Evolutionary conservation across 768 basidiomycete species (phyloP), one percentile per base, ranked within the genome.

Genomic region (Goffeauzyma gilvescens): DNA sequence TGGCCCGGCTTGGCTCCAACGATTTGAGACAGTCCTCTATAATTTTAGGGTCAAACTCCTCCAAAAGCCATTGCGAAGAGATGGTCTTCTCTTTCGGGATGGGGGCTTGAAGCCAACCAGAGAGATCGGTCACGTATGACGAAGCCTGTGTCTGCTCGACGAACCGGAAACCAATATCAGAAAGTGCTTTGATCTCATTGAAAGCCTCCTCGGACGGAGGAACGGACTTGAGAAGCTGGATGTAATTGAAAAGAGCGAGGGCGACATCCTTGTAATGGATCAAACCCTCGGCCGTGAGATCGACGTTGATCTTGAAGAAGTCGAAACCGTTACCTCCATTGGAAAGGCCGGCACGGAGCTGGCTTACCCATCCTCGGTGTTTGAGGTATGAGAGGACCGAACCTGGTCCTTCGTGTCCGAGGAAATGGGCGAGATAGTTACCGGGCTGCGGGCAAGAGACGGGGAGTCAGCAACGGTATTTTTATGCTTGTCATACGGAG

Each of bases 381-480:
- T 90, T 96, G 44, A 98, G 70, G 59, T 86, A 85, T 1, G 86
- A 83, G 53, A 82, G 72, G 23, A 96, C 65, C 1, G 90, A 95
- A 1, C 90, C 90, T 26, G 79, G 76, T 1, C 87, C 89, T 67
- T 53, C 75, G 72, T 82, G 84, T 74, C 54, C 75, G 62, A 43
- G 72, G 72, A 43, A 79, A 66, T 66, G 87, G 72, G 65, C 78
- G 73, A 54, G 72, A 72, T 55, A 89, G 61, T 46, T 81, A 74
- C 65, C 85, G 7, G 93, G 78, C 46, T 62, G 41, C 17, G 8
- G 14, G 18, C n/a, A 15, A 6, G 26, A 17, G 12, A 20, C 12
- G 22, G 21, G 3, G 7, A 25, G 9, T 51, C 32, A 46, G 48
- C 30, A 17, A 35, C 31, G 17, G 9, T 15, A 42, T 8, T n/a